Evolutionary conservation across 2,329 filamentous ascomycete species (phyloP), one percentile per base, ranked within the genome.

Genomic region (Aspergillus candidus): DNA sequence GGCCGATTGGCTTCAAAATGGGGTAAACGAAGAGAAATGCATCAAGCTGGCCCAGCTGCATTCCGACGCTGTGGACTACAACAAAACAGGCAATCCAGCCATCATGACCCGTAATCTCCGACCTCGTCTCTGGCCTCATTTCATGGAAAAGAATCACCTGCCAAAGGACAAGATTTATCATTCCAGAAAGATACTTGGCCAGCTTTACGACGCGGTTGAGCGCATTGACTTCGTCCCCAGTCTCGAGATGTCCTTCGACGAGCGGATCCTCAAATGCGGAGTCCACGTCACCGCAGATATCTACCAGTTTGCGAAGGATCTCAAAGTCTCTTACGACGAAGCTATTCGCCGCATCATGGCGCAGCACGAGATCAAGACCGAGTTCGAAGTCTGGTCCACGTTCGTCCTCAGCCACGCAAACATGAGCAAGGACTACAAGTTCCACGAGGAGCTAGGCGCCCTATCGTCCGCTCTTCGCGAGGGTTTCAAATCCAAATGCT

Each of bases 61-160:
- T 62, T 97, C 93, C 0, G 81, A 83, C 54, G 91, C 93, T 0
- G 93, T 98, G 1, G 93, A 98, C 63, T 98, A 93, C 60, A 83
- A 87, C 35, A 98, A 98, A 69, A 91, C 88, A 1, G 93, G 93
- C 0, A 76, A 84, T 8, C 79, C 86, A 0, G 91, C 90, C 0
- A 68, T 75, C 14, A 84, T 94, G 72, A 71, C 73, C 6, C 67
- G 70, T 32, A 69, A 74, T 0, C 70, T 93, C 4, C 71, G 73
- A n/a, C 82, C 86, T 0, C 71, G 56, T 5, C 69, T 56, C 42
- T 94, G 81, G 78, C 93, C 89, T 0, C 91, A 96, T 62, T 97
- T 91, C 61, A 91, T 94, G 83, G 84, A 89, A 61, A 88, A 83
- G 59, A 74, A 70, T 12, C 52, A 71, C 33, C 70, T 71, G 31